Conservation (phyloP, 805 yeast species). For the Ogataea wickerhamii region DNA sequence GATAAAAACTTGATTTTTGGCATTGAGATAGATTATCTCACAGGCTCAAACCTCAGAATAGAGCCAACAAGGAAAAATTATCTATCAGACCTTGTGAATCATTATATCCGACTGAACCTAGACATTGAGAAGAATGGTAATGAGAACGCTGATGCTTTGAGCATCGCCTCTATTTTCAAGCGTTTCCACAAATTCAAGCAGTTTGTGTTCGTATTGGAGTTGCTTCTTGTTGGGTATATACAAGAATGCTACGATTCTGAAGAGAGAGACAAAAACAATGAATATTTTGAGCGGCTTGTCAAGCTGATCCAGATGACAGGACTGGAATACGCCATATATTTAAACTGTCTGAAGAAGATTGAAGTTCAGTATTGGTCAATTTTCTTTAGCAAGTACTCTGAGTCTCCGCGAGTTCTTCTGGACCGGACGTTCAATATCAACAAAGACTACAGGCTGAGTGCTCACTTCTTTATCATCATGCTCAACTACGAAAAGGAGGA, state of each 20-base stretch:
- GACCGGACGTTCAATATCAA: conserved; percentile 34
- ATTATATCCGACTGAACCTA: conserved; percentile 37
- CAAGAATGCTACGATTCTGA: conserved; percentile 32
- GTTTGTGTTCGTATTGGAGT: conserved; percentile 48
- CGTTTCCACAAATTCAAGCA: conserved; percentile 40
- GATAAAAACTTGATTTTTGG: conserved; percentile 48
- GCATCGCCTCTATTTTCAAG: conserved; percentile 29
- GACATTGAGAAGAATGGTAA: conserved; percentile 11
- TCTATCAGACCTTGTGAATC: conserved; percentile 44
- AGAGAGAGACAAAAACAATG: conserved; percentile 22
- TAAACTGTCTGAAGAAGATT: conserved; percentile 51
- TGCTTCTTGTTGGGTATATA: conserved; percentile 40
- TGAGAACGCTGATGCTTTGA: conserved; percentile 23
- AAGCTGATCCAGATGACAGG: conserved; percentile 33
- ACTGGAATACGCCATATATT: conserved; percentile 35
- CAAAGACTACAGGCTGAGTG: conserved; percentile 44
- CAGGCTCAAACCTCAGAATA: conserved; percentile 22
- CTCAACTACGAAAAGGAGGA: conserved; percentile 44
- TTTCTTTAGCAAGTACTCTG: conserved; percentile 41
- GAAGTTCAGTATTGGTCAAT: conserved; percentile 49
- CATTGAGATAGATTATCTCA: conserved; percentile 40
- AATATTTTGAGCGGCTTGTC: conserved; percentile 29
- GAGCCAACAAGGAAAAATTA: conserved; percentile 41
- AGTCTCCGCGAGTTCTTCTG: conserved; percentile 44
- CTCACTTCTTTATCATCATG: conserved; percentile 50